phyloP scores from a whole-genome alignment of 768 basidiomycete species.

The Rhodotorula toruloides region DNA sequence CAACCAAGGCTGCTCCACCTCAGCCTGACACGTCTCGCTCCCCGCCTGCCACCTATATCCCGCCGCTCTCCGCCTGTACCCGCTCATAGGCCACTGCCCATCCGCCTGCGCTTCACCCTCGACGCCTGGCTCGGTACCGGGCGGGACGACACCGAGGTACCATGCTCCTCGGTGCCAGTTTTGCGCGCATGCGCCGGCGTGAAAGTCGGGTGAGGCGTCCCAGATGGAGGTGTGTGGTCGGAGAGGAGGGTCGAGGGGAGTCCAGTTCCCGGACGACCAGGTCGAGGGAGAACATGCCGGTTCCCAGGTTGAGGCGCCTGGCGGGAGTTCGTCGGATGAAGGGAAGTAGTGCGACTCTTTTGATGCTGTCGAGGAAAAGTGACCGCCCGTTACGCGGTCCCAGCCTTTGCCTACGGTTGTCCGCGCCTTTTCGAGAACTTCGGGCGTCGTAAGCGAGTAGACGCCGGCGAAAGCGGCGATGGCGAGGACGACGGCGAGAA shows the following conservation, averaged over 20 bases:
- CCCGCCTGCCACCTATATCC: background rate
- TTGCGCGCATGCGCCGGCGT: background rate
- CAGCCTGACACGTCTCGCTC: background rate
- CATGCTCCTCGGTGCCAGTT: background rate
- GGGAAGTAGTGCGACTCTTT: too few species aligned
- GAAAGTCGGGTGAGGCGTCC: background rate
- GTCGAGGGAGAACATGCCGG: background rate
- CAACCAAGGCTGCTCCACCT: background rate
- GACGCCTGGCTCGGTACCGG: background rate
- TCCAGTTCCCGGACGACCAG: background rate
- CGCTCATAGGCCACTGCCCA: slow-evolving; percentile 7
- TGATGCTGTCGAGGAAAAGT: too few species aligned
- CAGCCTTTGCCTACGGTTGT: too few species aligned
- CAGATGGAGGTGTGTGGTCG: background rate
- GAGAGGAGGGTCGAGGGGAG: background rate
- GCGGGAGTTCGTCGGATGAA: too few species aligned
- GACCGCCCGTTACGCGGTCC: too few species aligned
- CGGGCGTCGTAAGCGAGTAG: too few species aligned
- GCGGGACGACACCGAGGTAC: background rate
- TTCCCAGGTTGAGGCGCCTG: background rate
- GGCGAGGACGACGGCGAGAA: too few species aligned
- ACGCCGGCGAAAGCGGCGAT: too few species aligned
- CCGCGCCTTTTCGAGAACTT: too few species aligned
- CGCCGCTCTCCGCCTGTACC: background rate
- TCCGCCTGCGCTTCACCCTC: background rate